These are phyloP conservation scores for Cicer bijugum DNA, from an alignment of 306 rosid species.

Conservation along the genomic window DNA sequence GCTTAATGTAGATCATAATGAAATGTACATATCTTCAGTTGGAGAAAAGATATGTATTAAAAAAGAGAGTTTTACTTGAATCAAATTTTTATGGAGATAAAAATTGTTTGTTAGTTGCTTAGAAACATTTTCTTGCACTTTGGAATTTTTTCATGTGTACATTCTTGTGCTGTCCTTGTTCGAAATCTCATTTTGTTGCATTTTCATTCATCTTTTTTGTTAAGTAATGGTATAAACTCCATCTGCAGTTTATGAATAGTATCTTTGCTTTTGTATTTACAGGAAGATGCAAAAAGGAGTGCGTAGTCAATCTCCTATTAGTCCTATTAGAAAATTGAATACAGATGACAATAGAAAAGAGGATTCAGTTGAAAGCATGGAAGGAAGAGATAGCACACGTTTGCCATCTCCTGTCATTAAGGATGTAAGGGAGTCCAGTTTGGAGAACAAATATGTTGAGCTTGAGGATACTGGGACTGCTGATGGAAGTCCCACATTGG, in stretches of 20 bases:
- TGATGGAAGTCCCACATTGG: conserved; percentile 65
- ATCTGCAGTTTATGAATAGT: conserved; percentile 31
- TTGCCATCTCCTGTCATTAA: conserved; percentile 63
- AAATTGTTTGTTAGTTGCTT: conserved; percentile 7
- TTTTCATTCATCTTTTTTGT: neutral
- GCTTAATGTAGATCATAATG: conserved; percentile 15
- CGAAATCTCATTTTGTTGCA: conserved; percentile 7
- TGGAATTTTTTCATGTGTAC: neutral
- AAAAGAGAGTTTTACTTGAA: conserved; percentile 12
- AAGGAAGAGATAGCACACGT: conserved; percentile 53
- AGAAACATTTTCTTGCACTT: neutral
- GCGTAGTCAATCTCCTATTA: conserved; percentile 54
- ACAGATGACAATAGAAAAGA: conserved; percentile 55
- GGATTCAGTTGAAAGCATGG: conserved; percentile 79
- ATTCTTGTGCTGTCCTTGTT: conserved; percentile 8
- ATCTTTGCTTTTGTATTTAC: conserved; percentile 41
- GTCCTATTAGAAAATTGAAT: conserved; percentile 56
- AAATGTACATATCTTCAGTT: neutral
- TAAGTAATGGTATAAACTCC: conserved; percentile 27
- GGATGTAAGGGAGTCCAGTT: conserved; percentile 62
- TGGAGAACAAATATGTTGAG: conserved; percentile 63
- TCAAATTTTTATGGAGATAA: conserved; percentile 8
- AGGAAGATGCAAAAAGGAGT: conserved; percentile 60
- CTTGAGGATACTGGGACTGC: conserved; percentile 62
- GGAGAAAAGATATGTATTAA: neutral